A percentile compares a stretch with the other conserved stretches of the same genome.
Evolutionary conservation across 108 stramenopile genomes (phyloP).

Genomic region (Seminavis robusta): DNA sequence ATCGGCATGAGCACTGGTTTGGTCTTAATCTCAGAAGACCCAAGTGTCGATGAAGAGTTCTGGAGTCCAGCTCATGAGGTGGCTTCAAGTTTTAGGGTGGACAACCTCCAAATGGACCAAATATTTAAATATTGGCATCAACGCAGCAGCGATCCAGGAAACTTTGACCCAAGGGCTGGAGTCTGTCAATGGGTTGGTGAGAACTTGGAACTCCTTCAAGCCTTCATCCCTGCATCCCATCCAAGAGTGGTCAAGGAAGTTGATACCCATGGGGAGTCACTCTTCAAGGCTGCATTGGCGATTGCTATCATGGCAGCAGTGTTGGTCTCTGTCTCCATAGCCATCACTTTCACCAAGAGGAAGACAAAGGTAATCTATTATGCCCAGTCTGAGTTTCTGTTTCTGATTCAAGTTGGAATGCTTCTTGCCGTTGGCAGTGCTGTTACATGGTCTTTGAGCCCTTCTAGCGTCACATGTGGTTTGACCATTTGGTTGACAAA

Average conservation of each 20-base stretch:
- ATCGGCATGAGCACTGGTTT: constrained; percentile 5
- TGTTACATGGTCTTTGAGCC: constrained; percentile 11
- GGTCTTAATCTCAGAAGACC: not conserved
- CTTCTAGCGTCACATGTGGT: constrained; percentile 18
- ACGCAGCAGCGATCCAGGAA: not conserved
- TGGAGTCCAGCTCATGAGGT: constrained; percentile 8
- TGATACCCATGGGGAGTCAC: not conserved
- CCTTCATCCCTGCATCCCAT: constrained; percentile 19
- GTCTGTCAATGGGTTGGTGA: constrained; percentile 27
- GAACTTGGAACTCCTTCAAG: constrained; percentile 12
- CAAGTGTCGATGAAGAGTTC: not conserved
- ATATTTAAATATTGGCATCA: constrained; percentile 2
- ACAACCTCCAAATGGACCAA: not conserved
- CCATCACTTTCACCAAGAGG: too few relatives aligned
- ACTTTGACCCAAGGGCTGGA: constrained; percentile 17
- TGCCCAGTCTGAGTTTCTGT: constrained; percentile 27
- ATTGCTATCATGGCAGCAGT: constrained; percentile 4
- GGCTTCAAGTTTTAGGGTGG: not conserved
- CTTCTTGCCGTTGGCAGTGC: constrained; percentile 25
- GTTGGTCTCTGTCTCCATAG: too few relatives aligned
- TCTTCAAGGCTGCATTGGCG: not conserved
- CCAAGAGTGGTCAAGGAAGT: constrained; percentile 9
- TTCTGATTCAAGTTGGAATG: constrained; percentile 20
- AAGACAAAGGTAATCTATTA: not conserved
- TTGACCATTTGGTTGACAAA: constrained; percentile 25